A percentile compares a stretch with the other conserved stretches of the same genome.
Conservation (phyloP, 1,284 basidiomycete species). For the Cutaneotrichosporon dermatis region DNA sequence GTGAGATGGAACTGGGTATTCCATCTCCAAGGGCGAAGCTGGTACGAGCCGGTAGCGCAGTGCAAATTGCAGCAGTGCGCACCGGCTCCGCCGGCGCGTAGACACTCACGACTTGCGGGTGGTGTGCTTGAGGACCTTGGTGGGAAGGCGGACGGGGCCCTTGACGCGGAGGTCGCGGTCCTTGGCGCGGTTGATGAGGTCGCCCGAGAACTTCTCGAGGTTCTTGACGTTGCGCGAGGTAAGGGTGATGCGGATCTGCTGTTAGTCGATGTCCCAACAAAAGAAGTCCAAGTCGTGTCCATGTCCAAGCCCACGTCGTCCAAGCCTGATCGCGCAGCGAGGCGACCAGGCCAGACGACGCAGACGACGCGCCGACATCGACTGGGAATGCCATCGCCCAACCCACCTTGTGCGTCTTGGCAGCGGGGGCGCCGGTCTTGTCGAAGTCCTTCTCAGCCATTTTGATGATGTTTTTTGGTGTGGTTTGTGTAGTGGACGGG, state of each 20-base stretch:
- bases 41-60: too few relatives aligned
- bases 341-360: not conserved
- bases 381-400: constrained; percentile 23
- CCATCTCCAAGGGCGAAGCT: not conserved
- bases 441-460: constrained; percentile 98
- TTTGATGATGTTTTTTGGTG: constrained; percentile 34
- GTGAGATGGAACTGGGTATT: not conserved
- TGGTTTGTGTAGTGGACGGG: constrained; percentile 11
- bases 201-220: constrained; percentile 96
- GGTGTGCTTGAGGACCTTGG: constrained; percentile 97
- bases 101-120: constrained; percentile 88
- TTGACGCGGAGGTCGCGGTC: constrained; percentile 99
- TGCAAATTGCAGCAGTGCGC: not conserved
- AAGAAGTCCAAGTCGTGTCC: too few relatives aligned
- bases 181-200: constrained; percentile 98
- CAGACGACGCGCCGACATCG: not conserved
- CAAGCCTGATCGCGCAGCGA: too few relatives aligned
- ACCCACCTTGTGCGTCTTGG: constrained; percentile 81
- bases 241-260: constrained; percentile 87
- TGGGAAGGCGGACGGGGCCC: constrained; percentile 97
- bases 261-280: too few relatives aligned
- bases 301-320: too few relatives aligned
- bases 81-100: not conserved
- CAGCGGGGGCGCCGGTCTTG: constrained; percentile 76
- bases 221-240: constrained; percentile 97